A percentile compares a stretch with the other conserved stretches of the same genome.
These are phyloP conservation scores for Parasitella parasitica DNA, from an alignment of 371 early-diverging fungal genomes.

Conservation along the genomic window DNA sequence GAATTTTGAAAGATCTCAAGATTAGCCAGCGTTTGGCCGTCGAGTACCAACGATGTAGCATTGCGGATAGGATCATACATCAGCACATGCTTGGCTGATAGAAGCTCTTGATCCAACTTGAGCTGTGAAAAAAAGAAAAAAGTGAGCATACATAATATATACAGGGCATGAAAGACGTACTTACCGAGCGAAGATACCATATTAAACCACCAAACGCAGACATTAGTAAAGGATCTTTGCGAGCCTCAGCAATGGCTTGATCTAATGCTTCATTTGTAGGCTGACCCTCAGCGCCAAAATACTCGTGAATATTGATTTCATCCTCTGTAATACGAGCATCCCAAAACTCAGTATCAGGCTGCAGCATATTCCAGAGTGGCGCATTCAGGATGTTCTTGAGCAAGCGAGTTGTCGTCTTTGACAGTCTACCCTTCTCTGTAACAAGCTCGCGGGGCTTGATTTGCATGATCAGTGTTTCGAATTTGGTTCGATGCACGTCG, in stretches of 20 bases:
- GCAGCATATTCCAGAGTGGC: slow-evolving; percentile 70
- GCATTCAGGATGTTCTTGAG: slow-evolving; percentile 69
- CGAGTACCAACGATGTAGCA: slow-evolving; percentile 75
- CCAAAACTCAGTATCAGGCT: slow-evolving; percentile 88
- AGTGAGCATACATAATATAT: slow-evolving; percentile 69
- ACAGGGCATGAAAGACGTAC: slow-evolving; percentile 79
- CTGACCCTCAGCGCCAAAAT: slow-evolving; percentile 55
- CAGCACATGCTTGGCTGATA: slow-evolving; percentile 80
- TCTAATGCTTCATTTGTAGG: neutral
- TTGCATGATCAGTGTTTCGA: slow-evolving; percentile 94
- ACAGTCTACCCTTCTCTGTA: slow-evolving; percentile 73
- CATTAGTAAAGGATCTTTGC: slow-evolving; percentile 46
- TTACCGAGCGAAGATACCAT: slow-evolving; percentile 75
- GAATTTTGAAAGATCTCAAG: slow-evolving; percentile 93
- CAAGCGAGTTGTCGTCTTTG: slow-evolving; percentile 63
- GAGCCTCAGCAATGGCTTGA: slow-evolving; percentile 13
- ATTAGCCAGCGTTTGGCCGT: slow-evolving; percentile 93
- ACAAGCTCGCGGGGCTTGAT: slow-evolving; percentile 89
- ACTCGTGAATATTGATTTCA: slow-evolving; percentile 67
- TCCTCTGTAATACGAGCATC: slow-evolving; percentile 60
- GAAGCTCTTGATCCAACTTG: slow-evolving; percentile 82
- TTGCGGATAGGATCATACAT: slow-evolving; percentile 78
- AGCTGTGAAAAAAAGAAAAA: slow-evolving; percentile 40
- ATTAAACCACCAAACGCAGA: slow-evolving; percentile 81
- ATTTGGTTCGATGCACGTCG: slow-evolving; percentile 78